Conservation (phyloP, 1,284 basidiomycete species). For the Rhodotorula sp. region DNA sequence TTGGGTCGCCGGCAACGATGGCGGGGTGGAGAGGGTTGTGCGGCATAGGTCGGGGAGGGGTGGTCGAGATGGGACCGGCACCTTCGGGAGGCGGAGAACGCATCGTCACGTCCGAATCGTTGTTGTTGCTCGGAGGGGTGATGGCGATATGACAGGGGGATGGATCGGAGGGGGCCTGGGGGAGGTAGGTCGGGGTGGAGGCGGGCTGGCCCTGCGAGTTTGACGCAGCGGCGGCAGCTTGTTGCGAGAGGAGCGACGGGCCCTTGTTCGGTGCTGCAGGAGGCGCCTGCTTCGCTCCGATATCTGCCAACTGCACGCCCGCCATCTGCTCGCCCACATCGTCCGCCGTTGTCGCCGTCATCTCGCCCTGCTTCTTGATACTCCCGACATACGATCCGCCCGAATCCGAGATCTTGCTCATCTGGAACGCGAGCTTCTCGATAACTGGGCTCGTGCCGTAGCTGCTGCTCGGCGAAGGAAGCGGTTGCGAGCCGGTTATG, state of each 20-base stretch:
- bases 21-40: constrained; percentile 47
- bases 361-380: constrained; percentile 44
- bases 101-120: constrained; percentile 40
- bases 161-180: constrained; percentile 13
- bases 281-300: constrained; percentile 60
- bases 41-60: constrained; percentile 39
- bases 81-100: constrained; percentile 22
- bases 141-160: background rate
- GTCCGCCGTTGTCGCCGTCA: constrained; percentile 55
- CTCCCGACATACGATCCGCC: constrained; percentile 34
- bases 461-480: constrained; percentile 73
- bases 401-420: constrained; percentile 62
- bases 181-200: constrained; percentile 5
- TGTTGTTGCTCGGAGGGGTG: constrained; percentile 14
- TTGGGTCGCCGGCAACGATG: constrained; percentile 57
- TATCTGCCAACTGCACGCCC: constrained; percentile 64
- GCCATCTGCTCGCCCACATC: constrained; percentile 57
- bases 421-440: constrained; percentile 87
- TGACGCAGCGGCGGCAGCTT: constrained; percentile 46
- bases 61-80: constrained; percentile 24
- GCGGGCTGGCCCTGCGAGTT: background rate
- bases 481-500: constrained; percentile 90
- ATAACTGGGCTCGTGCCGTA: constrained; percentile 74
- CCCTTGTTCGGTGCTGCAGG: constrained; percentile 55
- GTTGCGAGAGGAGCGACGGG: constrained; percentile 77